Evolutionary conservation across 371 early-diverging fungal genomes (phyloP).

Genomic region (Syncephalastrum monosporum): DNA sequence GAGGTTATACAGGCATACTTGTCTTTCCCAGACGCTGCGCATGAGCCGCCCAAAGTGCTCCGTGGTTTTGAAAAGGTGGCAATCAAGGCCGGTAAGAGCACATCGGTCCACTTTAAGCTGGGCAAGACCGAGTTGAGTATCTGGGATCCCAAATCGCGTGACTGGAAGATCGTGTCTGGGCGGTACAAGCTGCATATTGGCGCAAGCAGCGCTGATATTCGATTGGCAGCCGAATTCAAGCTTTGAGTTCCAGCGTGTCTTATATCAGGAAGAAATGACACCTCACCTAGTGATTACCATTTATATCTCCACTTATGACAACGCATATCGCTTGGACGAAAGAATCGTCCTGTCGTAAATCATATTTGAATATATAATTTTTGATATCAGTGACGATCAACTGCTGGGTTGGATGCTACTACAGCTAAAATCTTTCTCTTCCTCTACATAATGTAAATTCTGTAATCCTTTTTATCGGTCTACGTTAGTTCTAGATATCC

Average conservation of each 20-base stretch:
- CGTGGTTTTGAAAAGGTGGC: constrained; percentile 55
- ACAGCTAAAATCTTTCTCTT: too few relatives aligned
- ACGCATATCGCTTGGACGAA: too few relatives aligned
- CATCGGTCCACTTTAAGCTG: constrained; percentile 34
- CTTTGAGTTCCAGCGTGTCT: not conserved
- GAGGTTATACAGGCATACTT: constrained; percentile 62
- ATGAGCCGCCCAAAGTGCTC: constrained; percentile 50
- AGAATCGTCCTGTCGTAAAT: too few relatives aligned
- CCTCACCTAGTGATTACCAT: too few relatives aligned
- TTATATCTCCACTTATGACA: too few relatives aligned
- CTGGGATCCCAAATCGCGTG: constrained; percentile 31
- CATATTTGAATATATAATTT: too few relatives aligned
- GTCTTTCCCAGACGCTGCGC: constrained; percentile 46
- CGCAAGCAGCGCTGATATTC: constrained; percentile 49
- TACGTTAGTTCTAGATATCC: too few relatives aligned
- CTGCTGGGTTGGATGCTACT: too few relatives aligned
- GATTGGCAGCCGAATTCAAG: constrained; percentile 14
- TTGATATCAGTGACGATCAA: too few relatives aligned
- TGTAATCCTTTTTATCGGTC: too few relatives aligned
- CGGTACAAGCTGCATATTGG: constrained; percentile 47
- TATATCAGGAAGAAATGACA: too few relatives aligned
- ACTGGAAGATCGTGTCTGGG: constrained; percentile 49
- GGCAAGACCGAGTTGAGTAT: constrained; percentile 35
- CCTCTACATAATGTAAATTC: too few relatives aligned
- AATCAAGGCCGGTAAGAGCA: constrained; percentile 21